Base-by-base conservation (phyloP, 108 stramenopile genomes). In the Thalassiosira profunda region DNA sequence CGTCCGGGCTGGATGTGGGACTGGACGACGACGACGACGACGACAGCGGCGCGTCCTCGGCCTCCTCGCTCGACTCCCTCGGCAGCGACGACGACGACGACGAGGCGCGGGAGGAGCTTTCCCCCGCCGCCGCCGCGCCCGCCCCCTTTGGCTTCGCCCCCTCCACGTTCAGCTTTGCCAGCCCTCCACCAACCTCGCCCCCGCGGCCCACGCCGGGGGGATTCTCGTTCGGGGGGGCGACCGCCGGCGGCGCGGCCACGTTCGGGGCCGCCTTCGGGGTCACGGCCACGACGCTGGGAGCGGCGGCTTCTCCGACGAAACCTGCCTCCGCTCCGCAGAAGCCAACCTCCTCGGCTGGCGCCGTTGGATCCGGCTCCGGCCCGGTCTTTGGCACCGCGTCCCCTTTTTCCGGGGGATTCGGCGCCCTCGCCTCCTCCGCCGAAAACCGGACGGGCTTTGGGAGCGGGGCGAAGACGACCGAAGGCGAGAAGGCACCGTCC, bases 351-450 rank as follows among this genome's bases (percentile, higher is more conserved):
- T 21, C 64, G 8, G 36, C 58, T 28, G 17, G 43, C 11, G 70
- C 64, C 23, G 71, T 77, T 63, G 64, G 59, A 30, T 77, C 80
- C 26, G 77, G 70, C 23, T 24, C 75, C 5, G 70, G 75, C 15
- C 70, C 74, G 40, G 65, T 62, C 20, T 62, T 70, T 70, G 74
- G 61, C 34, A 63, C 72, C 45, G 30, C 12, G 28, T 30, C 69
- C 14, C 33, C 34, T 15, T 60, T 62, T 15, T 56, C 54, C 35
- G 41, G 43, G 31, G 73, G 74, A 17, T 76, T 76, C 26, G 74
- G 57, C 41, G 10, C 60, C 15, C 58, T 74, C 20, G 65, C 45
- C 30, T 36, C 17, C 30, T 46, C 17, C 21, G 29, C 63, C 3
- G 17, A 14, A 25, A 21, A 38, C 12, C 17, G 26, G 44, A n/a